Conservation (phyloP, 805 yeast genomes). For the Brettanomyces sp. region DNA sequence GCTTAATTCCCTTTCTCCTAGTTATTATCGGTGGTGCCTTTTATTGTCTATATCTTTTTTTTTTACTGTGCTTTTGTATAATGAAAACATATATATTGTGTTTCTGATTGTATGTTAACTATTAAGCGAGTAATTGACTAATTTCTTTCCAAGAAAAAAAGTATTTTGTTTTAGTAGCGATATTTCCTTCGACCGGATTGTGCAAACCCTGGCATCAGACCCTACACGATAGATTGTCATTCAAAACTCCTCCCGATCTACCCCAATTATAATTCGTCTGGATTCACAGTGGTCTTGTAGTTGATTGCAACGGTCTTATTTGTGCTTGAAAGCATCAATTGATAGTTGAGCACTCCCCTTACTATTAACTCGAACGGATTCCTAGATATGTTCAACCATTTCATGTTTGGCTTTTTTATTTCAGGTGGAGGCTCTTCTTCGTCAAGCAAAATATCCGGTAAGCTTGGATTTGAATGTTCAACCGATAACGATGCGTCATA, state of each 20-base stretch:
- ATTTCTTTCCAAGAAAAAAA: neutral
- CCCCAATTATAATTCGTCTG: conserved; percentile 16
- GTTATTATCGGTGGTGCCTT: neutral
- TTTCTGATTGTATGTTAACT: neutral
- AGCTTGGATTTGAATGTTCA: neutral
- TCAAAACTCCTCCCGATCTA: neutral
- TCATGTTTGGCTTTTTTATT: conserved; percentile 24
- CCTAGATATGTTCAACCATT: conserved; percentile 67
- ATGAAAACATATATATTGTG: neutral
- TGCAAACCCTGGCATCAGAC: too few species aligned
- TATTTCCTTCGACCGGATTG: too few species aligned
- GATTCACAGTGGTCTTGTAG: conserved; percentile 48
- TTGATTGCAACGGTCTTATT: conserved; percentile 54
- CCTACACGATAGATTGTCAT: neutral
- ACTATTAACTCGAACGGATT: conserved; percentile 82
- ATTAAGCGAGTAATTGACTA: too few species aligned
- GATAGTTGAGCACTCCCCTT: conserved; percentile 73
- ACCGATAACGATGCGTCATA: neutral
- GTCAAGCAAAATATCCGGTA: neutral
- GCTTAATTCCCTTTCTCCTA: conserved; percentile 2
- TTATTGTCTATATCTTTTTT: neutral
- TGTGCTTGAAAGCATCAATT: conserved; percentile 51
- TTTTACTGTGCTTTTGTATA: neutral
- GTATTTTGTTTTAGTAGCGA: neutral
- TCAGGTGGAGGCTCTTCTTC: conserved; percentile 2